Base-by-base conservation (phyloP, 108 stramenopile species). In the Aurantiochytrium sp. region DNA sequence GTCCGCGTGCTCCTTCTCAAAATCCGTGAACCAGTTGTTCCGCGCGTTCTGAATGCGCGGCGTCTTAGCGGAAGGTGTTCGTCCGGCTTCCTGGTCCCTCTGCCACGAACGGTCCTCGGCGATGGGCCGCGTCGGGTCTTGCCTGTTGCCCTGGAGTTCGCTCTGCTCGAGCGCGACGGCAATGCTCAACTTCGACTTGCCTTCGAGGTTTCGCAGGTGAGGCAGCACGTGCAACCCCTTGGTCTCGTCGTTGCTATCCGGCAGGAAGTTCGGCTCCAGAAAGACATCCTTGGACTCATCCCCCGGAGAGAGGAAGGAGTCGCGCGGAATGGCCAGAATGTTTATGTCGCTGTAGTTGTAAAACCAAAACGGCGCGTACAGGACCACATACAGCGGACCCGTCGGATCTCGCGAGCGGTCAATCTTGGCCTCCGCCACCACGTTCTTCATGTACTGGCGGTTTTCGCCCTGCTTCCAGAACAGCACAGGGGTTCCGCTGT, bases 341-440 rank as follows among this genome's bases (percentile, higher is more conserved):
- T 41, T 24, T 19, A 81, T 10, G 30, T 81, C 73, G 45, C 73
- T 48, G 30, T 81, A 81, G 30, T 81, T 81, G 73, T 81, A 81
- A 24, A 81, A 48, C 73, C 73, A 81, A 48, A 81, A 81, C 27
- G 73, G 73, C 1, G 73, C 73, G n/a, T 41, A 48, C 3, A 81
- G 45, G 73, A 81, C 73, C 42, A 81, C 42, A 24, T 48, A 48
- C 21, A 81, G 39, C 6, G 73, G 73, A 21, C 73, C 73, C 2
- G 42, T 41, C 17, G 73, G 73, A 24, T 81, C 73, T 48, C 45
- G 73, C 45, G 73, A 81, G 42, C 73, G 73, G 27, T 81, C 73
- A 48, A 81, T 48, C 32, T 81, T 41, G n/a, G 73, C 73, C 73
- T 81, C 73, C 6, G 73, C 73, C 12, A 42, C 42, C 39, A 48